Conservation (phyloP, 1,139 yeast genomes). For the Candida glucosophila region DNA sequence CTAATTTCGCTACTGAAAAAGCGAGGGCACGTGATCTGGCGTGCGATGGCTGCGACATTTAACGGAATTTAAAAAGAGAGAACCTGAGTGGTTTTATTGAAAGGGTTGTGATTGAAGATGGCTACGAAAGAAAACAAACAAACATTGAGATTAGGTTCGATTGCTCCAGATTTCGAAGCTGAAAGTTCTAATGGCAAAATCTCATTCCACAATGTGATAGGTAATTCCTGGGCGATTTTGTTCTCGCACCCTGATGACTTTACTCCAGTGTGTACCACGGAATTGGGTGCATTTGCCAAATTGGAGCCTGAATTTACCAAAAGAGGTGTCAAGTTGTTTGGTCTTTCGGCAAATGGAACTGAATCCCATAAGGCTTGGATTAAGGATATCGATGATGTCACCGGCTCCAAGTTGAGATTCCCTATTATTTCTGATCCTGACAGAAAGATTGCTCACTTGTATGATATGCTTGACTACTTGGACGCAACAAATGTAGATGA, state of each 20-base stretch:
- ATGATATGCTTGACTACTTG: slow-evolving; percentile 80
- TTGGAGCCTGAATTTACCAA: slow-evolving; percentile 74
- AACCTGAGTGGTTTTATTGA: slow-evolving; percentile 79
- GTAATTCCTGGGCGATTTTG: slow-evolving; percentile 68
- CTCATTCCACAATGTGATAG: slow-evolving; percentile 68
- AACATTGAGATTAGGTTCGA: slow-evolving; percentile 47
- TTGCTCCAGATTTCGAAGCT: slow-evolving; percentile 73
- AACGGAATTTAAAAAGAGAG: no score
- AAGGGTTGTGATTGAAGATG: slow-evolving; percentile 58
- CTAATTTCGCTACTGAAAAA: no score
- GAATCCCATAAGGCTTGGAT: slow-evolving; percentile 74
- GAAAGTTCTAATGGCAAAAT: slow-evolving; percentile 69
- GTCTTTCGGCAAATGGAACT: slow-evolving; percentile 66
- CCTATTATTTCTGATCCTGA: slow-evolving; percentile 76
- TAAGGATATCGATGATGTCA: slow-evolving; percentile 72
- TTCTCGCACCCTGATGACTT: slow-evolving; percentile 86
- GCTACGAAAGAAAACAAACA: slow-evolving; percentile 42
- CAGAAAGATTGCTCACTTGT: slow-evolving; percentile 58
- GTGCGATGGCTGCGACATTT: no score
- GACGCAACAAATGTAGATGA: slow-evolving; percentile 73
- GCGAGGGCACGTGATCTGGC: no score
- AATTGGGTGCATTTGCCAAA: slow-evolving; percentile 80
- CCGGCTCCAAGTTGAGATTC: slow-evolving; percentile 57
- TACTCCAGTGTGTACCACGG: slow-evolving; percentile 88
- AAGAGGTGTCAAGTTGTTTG: slow-evolving; percentile 70